phyloP scores from a whole-genome alignment of 2,329 filamentous ascomycete genomes.

The Rachicladosporium sp. region DNA sequence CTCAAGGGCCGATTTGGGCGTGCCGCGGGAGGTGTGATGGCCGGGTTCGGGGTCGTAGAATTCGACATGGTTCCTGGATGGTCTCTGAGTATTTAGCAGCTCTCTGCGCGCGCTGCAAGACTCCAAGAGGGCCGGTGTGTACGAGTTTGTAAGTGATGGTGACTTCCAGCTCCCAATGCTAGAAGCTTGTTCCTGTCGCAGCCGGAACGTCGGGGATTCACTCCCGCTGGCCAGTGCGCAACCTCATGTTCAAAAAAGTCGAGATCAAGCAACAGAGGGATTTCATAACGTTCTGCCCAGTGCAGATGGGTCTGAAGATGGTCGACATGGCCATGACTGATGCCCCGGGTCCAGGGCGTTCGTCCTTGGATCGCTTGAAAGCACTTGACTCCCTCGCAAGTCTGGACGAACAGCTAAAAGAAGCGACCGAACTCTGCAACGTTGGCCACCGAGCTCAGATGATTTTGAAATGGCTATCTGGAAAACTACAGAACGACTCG shows the following conservation, averaged over 20 bases:
- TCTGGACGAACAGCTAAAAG: constrained; percentile 15
- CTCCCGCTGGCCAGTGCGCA: too few relatives aligned
- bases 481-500: constrained; percentile 39
- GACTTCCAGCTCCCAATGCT: too few relatives aligned
- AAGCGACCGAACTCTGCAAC: constrained; percentile 19
- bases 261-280: too few relatives aligned
- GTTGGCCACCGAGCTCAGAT: constrained; percentile 38
- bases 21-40: constrained; percentile 51
- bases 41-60: constrained; percentile 34
- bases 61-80: constrained; percentile 38
- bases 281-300: too few relatives aligned
- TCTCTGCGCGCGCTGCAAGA: too few relatives aligned
- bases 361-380: constrained; percentile 28
- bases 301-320: constrained; percentile 1
- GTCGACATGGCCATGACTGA: constrained; percentile 15
- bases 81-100: too few relatives aligned
- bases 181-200: too few relatives aligned
- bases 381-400: constrained; percentile 22
- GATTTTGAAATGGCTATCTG: constrained; percentile 54
- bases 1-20: constrained; percentile 71
- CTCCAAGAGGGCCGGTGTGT: too few relatives aligned
- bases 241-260: too few relatives aligned
- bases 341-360: constrained; percentile 13
- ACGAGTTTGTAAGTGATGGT: too few relatives aligned
- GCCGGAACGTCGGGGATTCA: too few relatives aligned